Conservation (phyloP, 768 basidiomycete species). For the Sarcomyxa edulis region DNA sequence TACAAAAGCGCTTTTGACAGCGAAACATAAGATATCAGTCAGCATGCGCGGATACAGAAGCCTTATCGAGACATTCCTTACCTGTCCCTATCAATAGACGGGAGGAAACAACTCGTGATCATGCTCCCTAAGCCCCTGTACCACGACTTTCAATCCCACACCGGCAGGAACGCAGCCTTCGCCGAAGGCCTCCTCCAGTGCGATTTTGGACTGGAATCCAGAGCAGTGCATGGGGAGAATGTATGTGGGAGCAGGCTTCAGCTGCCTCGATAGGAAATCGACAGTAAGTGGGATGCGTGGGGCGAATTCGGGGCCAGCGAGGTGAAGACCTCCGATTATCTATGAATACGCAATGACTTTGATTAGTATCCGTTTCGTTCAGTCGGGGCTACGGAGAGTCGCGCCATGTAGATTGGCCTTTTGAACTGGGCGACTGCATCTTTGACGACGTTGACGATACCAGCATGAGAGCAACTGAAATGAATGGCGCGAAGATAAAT, state of each 20-base stretch:
- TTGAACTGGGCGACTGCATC: constrained; percentile 26
- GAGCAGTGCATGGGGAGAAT: constrained; percentile 84
- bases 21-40: too few relatives aligned
- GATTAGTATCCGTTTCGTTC: constrained; percentile 1
- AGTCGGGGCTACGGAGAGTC: background rate
- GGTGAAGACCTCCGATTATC: constrained; percentile 80
- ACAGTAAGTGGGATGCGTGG: constrained; percentile 66
- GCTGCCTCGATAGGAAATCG: constrained; percentile 55
- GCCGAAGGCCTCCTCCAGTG: constrained; percentile 63
- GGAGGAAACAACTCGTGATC: constrained; percentile 34
- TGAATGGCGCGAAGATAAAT: background rate
- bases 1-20: too few relatives aligned
- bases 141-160: constrained; percentile 59
- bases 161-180: constrained; percentile 76
- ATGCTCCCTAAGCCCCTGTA: constrained; percentile 40
- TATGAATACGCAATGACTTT: constrained; percentile 17
- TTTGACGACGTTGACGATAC: constrained; percentile 20
- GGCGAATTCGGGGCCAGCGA: constrained; percentile 64
- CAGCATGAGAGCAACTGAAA: constrained; percentile 5
- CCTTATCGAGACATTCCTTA: too few relatives aligned
- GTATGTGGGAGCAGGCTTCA: constrained; percentile 62
- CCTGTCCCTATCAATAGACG: constrained; percentile 17
- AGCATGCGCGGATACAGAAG: too few relatives aligned
- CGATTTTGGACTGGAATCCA: constrained; percentile 72
- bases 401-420: constrained; percentile 74